Base-by-base conservation (phyloP, 2,329 filamentous ascomycete genomes). In the Fusarium lateritium region DNA sequence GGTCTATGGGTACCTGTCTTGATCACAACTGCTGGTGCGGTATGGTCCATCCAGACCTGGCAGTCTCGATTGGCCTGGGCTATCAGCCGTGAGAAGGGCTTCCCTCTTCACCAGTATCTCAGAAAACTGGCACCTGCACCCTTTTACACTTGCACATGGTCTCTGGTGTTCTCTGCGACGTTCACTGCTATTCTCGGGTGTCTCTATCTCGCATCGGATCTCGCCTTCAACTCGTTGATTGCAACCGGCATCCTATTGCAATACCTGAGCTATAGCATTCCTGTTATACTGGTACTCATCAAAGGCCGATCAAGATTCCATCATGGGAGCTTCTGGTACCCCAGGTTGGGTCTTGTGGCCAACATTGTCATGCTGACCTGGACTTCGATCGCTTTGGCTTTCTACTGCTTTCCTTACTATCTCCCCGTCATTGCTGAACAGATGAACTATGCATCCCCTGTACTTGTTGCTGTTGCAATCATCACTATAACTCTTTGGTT, bases 361-460 rank as follows among this genome's bases (percentile, higher is more conserved):
- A 61, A 61, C 3, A 13, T 61, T 21, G n/a, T 26, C 4, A 59
- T 61, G 55, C 19, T 61, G 9, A 28, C 31, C 6, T 44, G 55
- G 57, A 38, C 24, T 6, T n/a, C 21, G 10, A 28, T 60, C 4
- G 54, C 54, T 24, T 22, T 59, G 2, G 11, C 51, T 4, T 59
- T 60, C 10, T 60, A 60, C n/a, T 60, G 57, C 3, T 60, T 59
- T 14, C 57, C 43, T 2, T 60, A 59, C 36, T 60, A 51, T 7
- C 19, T 40, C 1, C 43, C 36, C 3, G 57, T 38, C 1, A 33
- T 34, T 1, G 54, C 54, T 19, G 15, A 36, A 15, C 57, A 59
- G 17, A 60, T 59, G 36, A 59, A 59, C 3, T 59, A 59, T 13
- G 57, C 57, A 2, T 59, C 54, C 4, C 26, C 54, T 5, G 54